A percentile compares a stretch with the other conserved stretches of the same genome.
These are phyloP conservation scores for Trametes pubescens DNA, from an alignment of 1,284 basidiomycete species.

Conservation along the genomic window DNA sequence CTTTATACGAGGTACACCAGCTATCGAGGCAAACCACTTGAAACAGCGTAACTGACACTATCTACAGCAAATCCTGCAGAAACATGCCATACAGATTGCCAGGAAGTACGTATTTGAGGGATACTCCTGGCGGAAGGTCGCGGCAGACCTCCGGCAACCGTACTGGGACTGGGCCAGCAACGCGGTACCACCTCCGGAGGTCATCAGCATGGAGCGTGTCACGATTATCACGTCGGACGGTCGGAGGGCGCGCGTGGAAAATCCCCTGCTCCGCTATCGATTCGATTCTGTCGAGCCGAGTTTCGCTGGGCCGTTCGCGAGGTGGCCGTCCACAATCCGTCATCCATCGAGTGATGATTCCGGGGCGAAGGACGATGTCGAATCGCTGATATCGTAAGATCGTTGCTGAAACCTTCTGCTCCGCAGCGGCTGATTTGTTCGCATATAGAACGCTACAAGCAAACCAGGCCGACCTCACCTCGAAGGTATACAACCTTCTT, in stretches of 20 bases:
- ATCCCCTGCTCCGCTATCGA: slow-evolving; percentile 53
- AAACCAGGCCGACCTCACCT: slow-evolving; percentile 25
- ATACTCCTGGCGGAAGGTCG: slow-evolving; percentile 47
- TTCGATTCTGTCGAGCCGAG: slow-evolving; percentile 52
- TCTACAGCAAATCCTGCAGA: slow-evolving; percentile 53
- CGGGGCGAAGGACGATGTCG: slow-evolving; percentile 12
- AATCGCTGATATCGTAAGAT: slow-evolving; percentile 20
- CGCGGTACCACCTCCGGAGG: slow-evolving; percentile 51
- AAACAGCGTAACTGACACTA: not conserved
- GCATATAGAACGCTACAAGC: slow-evolving; percentile 8
- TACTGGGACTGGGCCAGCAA: slow-evolving; percentile 63
- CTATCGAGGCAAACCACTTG: not conserved
- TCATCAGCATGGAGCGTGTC: slow-evolving; percentile 49
- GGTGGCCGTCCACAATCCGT: slow-evolving; percentile 52
- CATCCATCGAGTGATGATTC: slow-evolving; percentile 41
- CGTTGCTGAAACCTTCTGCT: not conserved
- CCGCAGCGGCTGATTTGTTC: not conserved
- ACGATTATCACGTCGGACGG: slow-evolving; percentile 51
- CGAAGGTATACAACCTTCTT: slow-evolving; percentile 49
- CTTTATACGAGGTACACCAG: slow-evolving; percentile 54
- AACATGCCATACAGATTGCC: slow-evolving; percentile 50
- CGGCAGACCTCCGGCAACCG: slow-evolving; percentile 51
- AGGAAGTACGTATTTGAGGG: slow-evolving; percentile 47
- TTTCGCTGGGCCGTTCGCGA: slow-evolving; percentile 47
- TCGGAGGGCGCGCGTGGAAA: slow-evolving; percentile 43